A percentile compares a stretch with the other conserved stretches of the same genome.
These are phyloP conservation scores for Wickerhamomyces sp. DNA, from an alignment of 1,139 yeast genomes.

Conservation along the genomic window DNA sequence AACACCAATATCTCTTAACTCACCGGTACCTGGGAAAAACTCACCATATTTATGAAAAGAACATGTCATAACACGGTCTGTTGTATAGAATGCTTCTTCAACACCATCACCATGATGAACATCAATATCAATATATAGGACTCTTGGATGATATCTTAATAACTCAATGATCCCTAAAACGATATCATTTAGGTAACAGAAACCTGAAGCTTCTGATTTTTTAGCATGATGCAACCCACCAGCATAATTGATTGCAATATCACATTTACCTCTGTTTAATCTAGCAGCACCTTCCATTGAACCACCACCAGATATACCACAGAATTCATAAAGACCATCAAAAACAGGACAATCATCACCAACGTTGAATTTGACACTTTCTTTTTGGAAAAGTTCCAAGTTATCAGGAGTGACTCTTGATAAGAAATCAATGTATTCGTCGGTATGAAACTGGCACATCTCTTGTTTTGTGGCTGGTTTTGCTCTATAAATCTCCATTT, in stretches of 20 bases:
- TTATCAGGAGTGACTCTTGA: constrained; percentile 94
- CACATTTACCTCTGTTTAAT: constrained; percentile 78
- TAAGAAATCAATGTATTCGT: constrained; percentile 91
- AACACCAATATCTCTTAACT: constrained; percentile 78
- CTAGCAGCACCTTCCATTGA: constrained; percentile 89
- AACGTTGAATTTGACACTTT: constrained; percentile 90
- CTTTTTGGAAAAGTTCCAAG: constrained; percentile 84
- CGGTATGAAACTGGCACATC: constrained; percentile 98
- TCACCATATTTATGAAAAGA: constrained; percentile 96
- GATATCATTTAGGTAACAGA: constrained; percentile 92
- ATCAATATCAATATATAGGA: constrained; percentile 89
- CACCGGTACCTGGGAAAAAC: constrained; percentile 96
- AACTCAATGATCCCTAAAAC: constrained; percentile 82
- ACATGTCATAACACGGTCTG: constrained; percentile 93
- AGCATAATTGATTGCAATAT: constrained; percentile 94
- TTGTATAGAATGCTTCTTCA: constrained; percentile 92
- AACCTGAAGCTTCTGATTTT: constrained; percentile 90
- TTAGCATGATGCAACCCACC: constrained; percentile 98
- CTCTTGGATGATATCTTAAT: constrained; percentile 83
- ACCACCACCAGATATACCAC: constrained; percentile 85
- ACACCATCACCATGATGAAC: constrained; percentile 98
- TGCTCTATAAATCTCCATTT: constrained; percentile 95
- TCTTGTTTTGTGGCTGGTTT: constrained; percentile 98
- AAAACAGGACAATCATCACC: constrained; percentile 98
- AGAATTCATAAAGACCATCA: constrained; percentile 89